Evolutionary conservation across 805 yeast species (phyloP).

Genomic region (Candida lessepsii): DNA sequence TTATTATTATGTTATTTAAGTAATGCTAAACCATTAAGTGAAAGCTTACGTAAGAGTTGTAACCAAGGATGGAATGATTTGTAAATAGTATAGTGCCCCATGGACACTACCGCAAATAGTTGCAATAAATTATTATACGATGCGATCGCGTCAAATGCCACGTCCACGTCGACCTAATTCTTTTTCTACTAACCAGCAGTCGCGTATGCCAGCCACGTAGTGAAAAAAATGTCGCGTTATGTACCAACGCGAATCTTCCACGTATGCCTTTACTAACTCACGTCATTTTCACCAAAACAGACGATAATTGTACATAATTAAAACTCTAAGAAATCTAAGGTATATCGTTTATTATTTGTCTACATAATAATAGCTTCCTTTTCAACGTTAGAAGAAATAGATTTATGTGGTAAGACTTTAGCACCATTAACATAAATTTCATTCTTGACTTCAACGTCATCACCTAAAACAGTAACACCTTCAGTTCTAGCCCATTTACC

Average conservation of each 20-base stretch:
- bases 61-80: conserved; percentile 28
- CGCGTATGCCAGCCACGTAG: conserved; percentile 3
- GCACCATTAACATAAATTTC: conserved; percentile 99
- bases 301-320: too few species aligned
- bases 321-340: neutral
- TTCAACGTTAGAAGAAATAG: conserved; percentile 94
- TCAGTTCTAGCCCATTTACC: conserved; percentile 99
- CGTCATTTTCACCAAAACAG: too few species aligned
- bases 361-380: conserved; percentile 98
- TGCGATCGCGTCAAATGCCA: neutral
- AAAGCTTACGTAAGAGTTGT: conserved; percentile 47
- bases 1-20: conserved; percentile 74
- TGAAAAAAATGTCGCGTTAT: conserved; percentile 3
- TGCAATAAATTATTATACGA: neutral
- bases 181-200: too few species aligned
- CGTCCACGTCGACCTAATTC: conserved; percentile 1
- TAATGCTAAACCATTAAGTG: conserved; percentile 65
- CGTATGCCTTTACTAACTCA: too few species aligned
- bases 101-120: too few species aligned
- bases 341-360: conserved; percentile 17
- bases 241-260: conserved; percentile 4
- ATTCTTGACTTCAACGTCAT: conserved; percentile 97
- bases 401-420: conserved; percentile 97
- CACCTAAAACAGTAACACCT: conserved; percentile 97
- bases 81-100: conserved; percentile 2